phyloP scores from a whole-genome alignment of 352 stramenopile species.

The Paralagenidium karlingii region DNA sequence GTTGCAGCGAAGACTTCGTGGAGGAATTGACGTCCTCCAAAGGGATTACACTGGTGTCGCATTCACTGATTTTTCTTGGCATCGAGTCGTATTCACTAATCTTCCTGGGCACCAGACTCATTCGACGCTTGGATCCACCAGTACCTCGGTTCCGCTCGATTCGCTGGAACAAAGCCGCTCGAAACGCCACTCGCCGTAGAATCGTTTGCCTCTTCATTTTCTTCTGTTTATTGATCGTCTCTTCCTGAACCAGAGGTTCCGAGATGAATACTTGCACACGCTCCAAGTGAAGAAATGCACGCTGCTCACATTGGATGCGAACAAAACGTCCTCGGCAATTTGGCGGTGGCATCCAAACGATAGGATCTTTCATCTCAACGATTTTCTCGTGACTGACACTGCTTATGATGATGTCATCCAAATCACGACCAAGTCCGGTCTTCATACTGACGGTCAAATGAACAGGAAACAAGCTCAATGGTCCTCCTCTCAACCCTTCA shows the following conservation, averaged over 20 bases:
- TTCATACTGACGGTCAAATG: constrained; percentile 56
- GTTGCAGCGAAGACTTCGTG: too few species aligned
- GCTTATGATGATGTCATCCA: constrained; percentile 39
- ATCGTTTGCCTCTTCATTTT: constrained; percentile 13
- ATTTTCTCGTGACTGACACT: constrained; percentile 27
- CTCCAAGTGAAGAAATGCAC: constrained; percentile 45
- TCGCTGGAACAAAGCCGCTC: too few species aligned
- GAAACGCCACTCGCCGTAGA: too few species aligned
- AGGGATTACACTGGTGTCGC: background rate
- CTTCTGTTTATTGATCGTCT: constrained; percentile 7
- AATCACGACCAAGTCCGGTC: constrained; percentile 32
- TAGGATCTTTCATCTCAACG: constrained; percentile 11
- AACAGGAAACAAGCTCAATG: constrained; percentile 18
- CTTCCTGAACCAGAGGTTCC: constrained; percentile 8
- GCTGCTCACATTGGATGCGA: constrained; percentile 29
- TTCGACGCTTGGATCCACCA: too few species aligned
- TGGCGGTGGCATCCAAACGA: constrained; percentile 30
- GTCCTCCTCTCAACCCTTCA: background rate
- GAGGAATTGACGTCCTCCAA: too few species aligned
- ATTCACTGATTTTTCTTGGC: constrained; percentile 1
- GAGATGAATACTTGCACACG: constrained; percentile 34
- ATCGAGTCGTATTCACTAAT: constrained; percentile 1
- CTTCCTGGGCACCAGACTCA: too few species aligned
- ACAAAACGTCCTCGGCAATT: constrained; percentile 48
- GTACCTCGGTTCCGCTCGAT: too few species aligned